phyloP scores from a whole-genome alignment of 2,329 filamentous ascomycete species.

The Diaporthe citri region DNA sequence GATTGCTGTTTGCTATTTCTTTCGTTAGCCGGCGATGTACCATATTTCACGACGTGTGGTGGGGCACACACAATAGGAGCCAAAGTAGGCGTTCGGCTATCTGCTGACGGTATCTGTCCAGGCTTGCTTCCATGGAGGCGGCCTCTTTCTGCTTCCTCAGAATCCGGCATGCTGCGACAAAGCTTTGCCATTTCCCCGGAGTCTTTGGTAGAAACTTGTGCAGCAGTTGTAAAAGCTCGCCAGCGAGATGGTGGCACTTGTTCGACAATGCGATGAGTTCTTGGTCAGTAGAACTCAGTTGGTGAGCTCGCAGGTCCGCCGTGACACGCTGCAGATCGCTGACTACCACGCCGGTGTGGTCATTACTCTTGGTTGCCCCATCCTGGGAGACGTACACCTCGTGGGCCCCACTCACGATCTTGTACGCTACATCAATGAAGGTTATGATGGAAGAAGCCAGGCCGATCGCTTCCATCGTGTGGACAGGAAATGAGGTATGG shows the following conservation, averaged over 20 bases:
- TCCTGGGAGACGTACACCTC: constrained; percentile 3
- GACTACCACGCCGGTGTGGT: constrained; percentile 18
- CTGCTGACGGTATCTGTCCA: constrained; percentile 12
- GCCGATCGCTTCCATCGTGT: constrained; percentile 2
- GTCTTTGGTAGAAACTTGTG: constrained; percentile 9
- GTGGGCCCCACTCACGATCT: background rate
- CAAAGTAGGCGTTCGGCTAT: constrained; percentile 11
- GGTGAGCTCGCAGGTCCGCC: constrained; percentile 1
- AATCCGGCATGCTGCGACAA: constrained; percentile 16
- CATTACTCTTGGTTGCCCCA: constrained; percentile 5
- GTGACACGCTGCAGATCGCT: constrained; percentile 15
- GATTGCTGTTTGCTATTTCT: constrained; percentile 14
- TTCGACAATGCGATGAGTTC: background rate
- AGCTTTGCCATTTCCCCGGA: constrained; percentile 21
- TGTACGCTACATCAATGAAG: constrained; percentile 17
- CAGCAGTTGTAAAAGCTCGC: background rate
- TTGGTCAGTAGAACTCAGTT: background rate
- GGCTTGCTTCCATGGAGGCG: background rate
- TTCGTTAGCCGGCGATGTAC: background rate
- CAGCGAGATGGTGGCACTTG: constrained; percentile 7
- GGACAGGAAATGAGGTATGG: no score
- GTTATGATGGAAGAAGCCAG: constrained; percentile 23
- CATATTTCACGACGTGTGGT: no score
- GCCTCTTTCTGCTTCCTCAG: constrained; percentile 16
- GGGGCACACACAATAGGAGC: background rate